Percentiles rank a stretch among this genome's conserved stretches.
Evolutionary conservation across 208 protist species (phyloP).

Genomic region (Strigomonas oncopelti): DNA sequence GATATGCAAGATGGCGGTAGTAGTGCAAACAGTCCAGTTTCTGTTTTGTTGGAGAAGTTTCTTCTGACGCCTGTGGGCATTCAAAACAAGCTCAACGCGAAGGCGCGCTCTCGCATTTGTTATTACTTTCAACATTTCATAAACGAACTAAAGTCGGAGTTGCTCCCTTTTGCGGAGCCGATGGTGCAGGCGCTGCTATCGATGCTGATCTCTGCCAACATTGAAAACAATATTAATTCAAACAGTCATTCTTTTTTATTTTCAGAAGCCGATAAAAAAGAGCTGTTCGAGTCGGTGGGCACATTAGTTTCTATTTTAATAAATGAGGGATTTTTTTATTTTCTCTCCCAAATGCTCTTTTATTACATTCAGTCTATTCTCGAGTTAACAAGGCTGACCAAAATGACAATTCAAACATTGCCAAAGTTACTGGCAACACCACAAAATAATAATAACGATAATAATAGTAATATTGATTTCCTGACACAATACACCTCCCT

Average conservation of each 20-base stretch:
- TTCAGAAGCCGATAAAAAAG: not conserved
- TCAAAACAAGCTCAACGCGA: conserved; percentile 39
- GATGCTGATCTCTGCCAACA: not conserved
- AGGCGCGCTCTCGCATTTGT: conserved; percentile 60
- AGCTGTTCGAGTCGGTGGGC: not conserved
- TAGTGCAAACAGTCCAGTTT: conserved; percentile 15
- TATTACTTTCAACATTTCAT: conserved; percentile 69
- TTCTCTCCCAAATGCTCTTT: not conserved
- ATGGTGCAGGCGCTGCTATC: conserved; percentile 56
- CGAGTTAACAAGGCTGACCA: not conserved
- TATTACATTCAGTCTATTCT: not conserved
- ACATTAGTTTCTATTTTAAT: not conserved
- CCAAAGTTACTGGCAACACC: not conserved
- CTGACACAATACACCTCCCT: not conserved
- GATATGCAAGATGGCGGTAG: too few relatives aligned
- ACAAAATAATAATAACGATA: conserved; percentile 7
- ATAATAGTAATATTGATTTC: conserved; percentile 3
- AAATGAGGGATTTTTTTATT: not conserved
- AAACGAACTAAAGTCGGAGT: conserved; percentile 35
- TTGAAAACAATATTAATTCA: conserved; percentile 1
- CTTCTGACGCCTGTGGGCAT: conserved; percentile 66
- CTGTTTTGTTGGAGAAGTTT: conserved; percentile 59
- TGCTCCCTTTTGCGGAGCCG: conserved; percentile 41
- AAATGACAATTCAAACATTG: not conserved
- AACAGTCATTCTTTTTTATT: not conserved